Conservation (phyloP, 768 basidiomycete species). For the Heimioporus sp. region DNA sequence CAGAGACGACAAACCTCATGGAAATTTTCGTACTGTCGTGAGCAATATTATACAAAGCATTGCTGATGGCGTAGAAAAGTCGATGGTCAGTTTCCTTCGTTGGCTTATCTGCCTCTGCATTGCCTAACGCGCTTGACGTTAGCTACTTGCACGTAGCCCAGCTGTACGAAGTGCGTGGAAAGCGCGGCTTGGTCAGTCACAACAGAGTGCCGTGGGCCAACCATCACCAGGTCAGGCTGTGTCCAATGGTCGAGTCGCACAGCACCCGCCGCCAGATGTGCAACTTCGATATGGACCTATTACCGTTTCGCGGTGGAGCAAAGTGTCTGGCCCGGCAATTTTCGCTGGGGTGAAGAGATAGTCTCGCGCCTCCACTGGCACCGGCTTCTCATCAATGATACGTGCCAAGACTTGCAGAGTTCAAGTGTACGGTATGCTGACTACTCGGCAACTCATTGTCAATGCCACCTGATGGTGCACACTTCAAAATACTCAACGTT, state of each 20-base stretch:
- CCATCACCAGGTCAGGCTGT: slow-evolving; percentile 18
- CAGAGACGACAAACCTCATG: slow-evolving; percentile 90
- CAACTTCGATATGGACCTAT: slow-evolving; percentile 59
- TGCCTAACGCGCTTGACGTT: slow-evolving; percentile 18
- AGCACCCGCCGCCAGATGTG: slow-evolving; percentile 16
- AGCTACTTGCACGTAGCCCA: slow-evolving; percentile 68
- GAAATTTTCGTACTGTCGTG: slow-evolving; percentile 83
- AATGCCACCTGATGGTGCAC: background rate
- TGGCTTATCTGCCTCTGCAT: background rate
- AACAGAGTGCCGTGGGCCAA: slow-evolving; percentile 20
- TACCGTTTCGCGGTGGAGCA: slow-evolving; percentile 65
- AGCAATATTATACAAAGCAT: slow-evolving; percentile 90
- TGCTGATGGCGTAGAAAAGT: slow-evolving; percentile 89
- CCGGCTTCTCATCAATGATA: background rate
- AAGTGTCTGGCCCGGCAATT: slow-evolving; percentile 61
- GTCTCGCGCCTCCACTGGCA: slow-evolving; percentile 13
- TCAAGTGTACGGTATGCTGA: slow-evolving; percentile 2
- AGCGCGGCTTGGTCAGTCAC: slow-evolving; percentile 47
- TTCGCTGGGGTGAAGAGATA: slow-evolving; percentile 69
- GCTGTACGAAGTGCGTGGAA: slow-evolving; percentile 77
- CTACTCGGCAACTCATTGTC: background rate
- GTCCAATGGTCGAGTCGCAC: slow-evolving; percentile 24
- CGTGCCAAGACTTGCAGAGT: slow-evolving; percentile 3
- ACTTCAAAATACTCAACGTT: slow-evolving; percentile 2
- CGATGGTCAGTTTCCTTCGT: slow-evolving; percentile 53